Evolutionary conservation across 768 basidiomycete species (phyloP).

Genomic region (Chalciporus chontae): DNA sequence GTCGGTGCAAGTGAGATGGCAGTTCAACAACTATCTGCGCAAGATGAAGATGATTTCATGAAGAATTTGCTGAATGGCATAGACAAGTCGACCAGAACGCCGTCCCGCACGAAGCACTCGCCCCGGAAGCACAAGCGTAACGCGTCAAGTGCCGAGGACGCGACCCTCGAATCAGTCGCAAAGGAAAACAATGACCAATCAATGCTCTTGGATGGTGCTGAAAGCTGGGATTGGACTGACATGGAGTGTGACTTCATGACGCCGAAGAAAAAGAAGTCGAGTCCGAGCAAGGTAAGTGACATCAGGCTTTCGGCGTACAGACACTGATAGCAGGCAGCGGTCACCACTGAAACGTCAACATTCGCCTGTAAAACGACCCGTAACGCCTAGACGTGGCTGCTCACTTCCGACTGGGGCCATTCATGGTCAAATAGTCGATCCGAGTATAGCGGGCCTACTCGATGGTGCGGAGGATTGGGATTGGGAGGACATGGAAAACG

Average conservation of each 20-base stretch:
- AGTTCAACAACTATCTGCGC: conserved; percentile 25
- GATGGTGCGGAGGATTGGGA: conserved; percentile 72
- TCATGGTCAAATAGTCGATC: conserved; percentile 21
- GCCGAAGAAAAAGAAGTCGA: conserved; percentile 44
- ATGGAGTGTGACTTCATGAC: conserved; percentile 48
- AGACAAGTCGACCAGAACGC: conserved; percentile 42
- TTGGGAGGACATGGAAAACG: conserved; percentile 53
- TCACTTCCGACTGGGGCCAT: conserved; percentile 6
- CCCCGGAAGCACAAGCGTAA: conserved; percentile 23
- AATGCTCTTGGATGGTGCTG: conserved; percentile 58
- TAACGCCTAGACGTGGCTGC: conserved; percentile 9
- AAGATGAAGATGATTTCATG: conserved; percentile 62
- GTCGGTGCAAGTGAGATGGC: conserved; percentile 29
- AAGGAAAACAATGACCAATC: conserved; percentile 37
- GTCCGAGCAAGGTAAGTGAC: conserved; percentile 18
- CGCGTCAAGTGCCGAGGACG: neutral
- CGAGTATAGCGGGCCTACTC: conserved; percentile 48
- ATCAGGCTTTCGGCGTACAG: neutral
- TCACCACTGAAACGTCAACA: conserved; percentile 12
- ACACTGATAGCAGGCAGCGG: conserved; percentile 6
- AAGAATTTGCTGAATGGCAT: conserved; percentile 47
- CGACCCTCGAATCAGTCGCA: neutral
- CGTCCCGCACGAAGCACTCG: conserved; percentile 23
- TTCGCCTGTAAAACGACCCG: conserved; percentile 18
- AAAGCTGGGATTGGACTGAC: conserved; percentile 68